A percentile compares a stretch with the other conserved stretches of the same genome.
phyloP scores from a whole-genome alignment of 1,139 yeast species.

The Diutina pseudorugosa region DNA sequence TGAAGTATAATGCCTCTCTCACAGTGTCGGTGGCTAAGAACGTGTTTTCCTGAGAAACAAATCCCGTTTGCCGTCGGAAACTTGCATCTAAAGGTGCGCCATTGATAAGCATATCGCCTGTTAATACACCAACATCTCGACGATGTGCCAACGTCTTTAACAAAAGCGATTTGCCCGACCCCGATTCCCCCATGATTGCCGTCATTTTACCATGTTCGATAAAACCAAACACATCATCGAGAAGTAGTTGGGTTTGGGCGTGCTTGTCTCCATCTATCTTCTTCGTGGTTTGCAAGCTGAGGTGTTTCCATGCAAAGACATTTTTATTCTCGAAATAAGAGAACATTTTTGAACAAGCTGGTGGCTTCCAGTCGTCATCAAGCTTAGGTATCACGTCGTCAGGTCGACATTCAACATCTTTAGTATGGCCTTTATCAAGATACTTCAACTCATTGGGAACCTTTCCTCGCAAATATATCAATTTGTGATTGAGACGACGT shows the following conservation, averaged over 20 bases:
- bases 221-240: slow-evolving; percentile 50
- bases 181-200: slow-evolving; percentile 59
- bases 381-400: slow-evolving; percentile 8
- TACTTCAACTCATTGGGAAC: slow-evolving; percentile 20
- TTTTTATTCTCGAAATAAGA: slow-evolving; percentile 9
- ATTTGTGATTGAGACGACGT: slow-evolving; percentile 44
- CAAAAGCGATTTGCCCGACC: slow-evolving; percentile 59
- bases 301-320: slow-evolving; percentile 33
- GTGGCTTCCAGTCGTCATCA: slow-evolving; percentile 9
- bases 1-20: slow-evolving; percentile 47
- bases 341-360: background rate
- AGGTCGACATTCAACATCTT: slow-evolving; percentile 5
- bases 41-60: slow-evolving; percentile 55
- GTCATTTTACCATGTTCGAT: slow-evolving; percentile 56
- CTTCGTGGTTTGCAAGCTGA: slow-evolving; percentile 16
- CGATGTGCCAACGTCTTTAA: slow-evolving; percentile 49
- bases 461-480: slow-evolving; percentile 43
- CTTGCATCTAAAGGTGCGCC: slow-evolving; percentile 29
- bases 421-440: background rate
- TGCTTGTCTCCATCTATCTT: slow-evolving; percentile 13
- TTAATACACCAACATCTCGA: slow-evolving; percentile 44
- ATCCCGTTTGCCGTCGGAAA: slow-evolving; percentile 52
- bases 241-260: slow-evolving; percentile 11
- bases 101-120: slow-evolving; percentile 55
- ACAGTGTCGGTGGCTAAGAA: slow-evolving; percentile 47